These are phyloP conservation scores for Lipomyces anomalus DNA, from an alignment of 805 yeast genomes.

Conservation along the genomic window DNA sequence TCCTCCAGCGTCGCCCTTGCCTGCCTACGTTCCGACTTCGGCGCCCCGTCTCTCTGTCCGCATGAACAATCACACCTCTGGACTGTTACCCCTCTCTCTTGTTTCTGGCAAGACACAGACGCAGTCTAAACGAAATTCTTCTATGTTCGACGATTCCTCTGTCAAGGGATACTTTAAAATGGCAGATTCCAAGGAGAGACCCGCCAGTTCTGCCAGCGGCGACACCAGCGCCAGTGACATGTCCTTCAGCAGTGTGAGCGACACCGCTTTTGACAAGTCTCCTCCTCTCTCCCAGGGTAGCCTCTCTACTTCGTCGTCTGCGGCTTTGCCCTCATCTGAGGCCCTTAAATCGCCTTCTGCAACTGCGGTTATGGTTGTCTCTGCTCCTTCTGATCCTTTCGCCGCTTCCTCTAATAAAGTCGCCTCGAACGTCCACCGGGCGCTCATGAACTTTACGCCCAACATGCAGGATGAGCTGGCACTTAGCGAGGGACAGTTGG, in stretches of 20 bases:
- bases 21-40: conserved; percentile 8
- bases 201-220: not conserved
- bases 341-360: conserved; percentile 8
- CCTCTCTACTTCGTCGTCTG: conserved; percentile 9
- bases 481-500: conserved; percentile 25
- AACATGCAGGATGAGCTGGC: conserved; percentile 27
- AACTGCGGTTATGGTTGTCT: not conserved
- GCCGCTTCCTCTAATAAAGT: conserved; percentile 12
- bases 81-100: conserved; percentile 21
- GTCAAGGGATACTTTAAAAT: conserved; percentile 1
- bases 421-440: conserved; percentile 26
- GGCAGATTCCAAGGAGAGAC: not conserved
- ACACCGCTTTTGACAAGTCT: conserved; percentile 3
- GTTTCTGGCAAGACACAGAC: conserved; percentile 15
- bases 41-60: conserved; percentile 22
- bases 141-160: conserved; percentile 2
- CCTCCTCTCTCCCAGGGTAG: conserved; percentile 7
- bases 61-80: conserved; percentile 17
- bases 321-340: conserved; percentile 6
- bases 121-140: not conserved
- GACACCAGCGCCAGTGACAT: not conserved
- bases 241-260: not conserved
- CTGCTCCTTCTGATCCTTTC: conserved; percentile 4
- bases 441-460: conserved; percentile 24
- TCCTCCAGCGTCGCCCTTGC: conserved; percentile 1